Evolutionary conservation across 768 basidiomycete genomes (phyloP), one percentile per base, ranked within the genome.

Genomic region (Gymnopilus junonius): DNA sequence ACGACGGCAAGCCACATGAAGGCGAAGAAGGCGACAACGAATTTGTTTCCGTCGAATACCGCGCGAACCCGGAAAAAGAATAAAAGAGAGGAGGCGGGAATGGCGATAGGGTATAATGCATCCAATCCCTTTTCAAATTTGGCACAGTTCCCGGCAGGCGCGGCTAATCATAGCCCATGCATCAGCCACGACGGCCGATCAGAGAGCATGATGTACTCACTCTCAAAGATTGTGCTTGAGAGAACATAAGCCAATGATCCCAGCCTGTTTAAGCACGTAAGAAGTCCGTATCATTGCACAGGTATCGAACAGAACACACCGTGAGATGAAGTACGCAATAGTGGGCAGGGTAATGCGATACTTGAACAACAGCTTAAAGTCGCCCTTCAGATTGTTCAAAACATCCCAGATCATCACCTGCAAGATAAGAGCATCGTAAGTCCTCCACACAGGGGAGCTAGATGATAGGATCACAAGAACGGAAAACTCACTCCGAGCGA

Each of bases 361-460:
- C 37, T 66, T 56, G 37, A 60, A 61, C 1, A 75, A 55, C 1
- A 76, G 61, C 45, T 50, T 48, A 31, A 65, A 71, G 42, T 75
- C 71, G 14, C 55, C 50, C 1, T 37, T 14, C 3, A 74, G 31
- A 55, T 75, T 70, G 35, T 68, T 42, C 27, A 74, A 56, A 42
- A 75, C 61, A 55, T 76, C 75, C 75, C 74, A 76, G 14, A 73
- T 58, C 34, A 71, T 58, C 7, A 68, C 64, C 73, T 75, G 40
- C 8, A 17, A 14, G 32, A 51, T 20, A 51, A 51, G 48, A 35
- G 54, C 54, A 23, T 17, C 20, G 35, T 55, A 55, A 55, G 40
- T 55, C 37, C 29, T 29, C 29, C 48, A 17, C 48, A 31, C 48
- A 31, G 25, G 29, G 54, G 54, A 39, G 29, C 20, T 29, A 29